Conservation (phyloP, 768 basidiomycete species). For the Fibroporia radiculosa region DNA sequence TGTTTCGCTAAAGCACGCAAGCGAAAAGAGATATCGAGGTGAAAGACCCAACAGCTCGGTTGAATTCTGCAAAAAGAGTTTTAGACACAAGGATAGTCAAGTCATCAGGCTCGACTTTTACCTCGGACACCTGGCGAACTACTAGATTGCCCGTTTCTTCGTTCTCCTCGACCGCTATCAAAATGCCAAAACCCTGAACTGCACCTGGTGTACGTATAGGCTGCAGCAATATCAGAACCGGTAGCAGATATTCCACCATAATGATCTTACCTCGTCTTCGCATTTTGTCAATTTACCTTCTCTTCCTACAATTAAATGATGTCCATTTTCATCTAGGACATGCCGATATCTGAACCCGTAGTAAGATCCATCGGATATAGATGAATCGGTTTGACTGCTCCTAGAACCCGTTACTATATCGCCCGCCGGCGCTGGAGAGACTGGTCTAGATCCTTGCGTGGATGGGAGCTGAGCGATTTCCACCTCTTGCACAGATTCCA, state of each 20-base stretch:
- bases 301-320: slow-evolving; percentile 62
- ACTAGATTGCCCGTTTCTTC: slow-evolving; percentile 42
- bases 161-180: slow-evolving; percentile 61
- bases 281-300: slow-evolving; percentile 60
- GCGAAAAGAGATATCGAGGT: slow-evolving; percentile 59
- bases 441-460: slow-evolving; percentile 2
- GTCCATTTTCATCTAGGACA: slow-evolving; percentile 52
- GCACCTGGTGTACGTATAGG: slow-evolving; percentile 79
- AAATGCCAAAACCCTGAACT: slow-evolving; percentile 77
- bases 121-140: slow-evolving; percentile 79
- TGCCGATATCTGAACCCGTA: slow-evolving; percentile 64
- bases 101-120: slow-evolving; percentile 19
- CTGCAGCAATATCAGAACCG: slow-evolving; percentile 24
- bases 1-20: slow-evolving; percentile 66
- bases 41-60: slow-evolving; percentile 68
- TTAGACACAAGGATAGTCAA: neutral
- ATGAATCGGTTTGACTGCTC: slow-evolving; percentile 10
- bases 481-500: neutral
- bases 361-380: slow-evolving; percentile 25
- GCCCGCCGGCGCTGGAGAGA: neutral
- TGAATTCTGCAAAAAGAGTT: slow-evolving; percentile 49
- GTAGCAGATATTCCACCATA: neutral
- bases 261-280: slow-evolving; percentile 58
- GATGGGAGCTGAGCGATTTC: slow-evolving; percentile 8
- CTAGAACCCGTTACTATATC: slow-evolving; percentile 7